A percentile compares a stretch with the other conserved stretches of the same genome.
Evolutionary conservation across 2,329 filamentous ascomycete genomes (phyloP).

Genomic region (Emergomyces orientalis): DNA sequence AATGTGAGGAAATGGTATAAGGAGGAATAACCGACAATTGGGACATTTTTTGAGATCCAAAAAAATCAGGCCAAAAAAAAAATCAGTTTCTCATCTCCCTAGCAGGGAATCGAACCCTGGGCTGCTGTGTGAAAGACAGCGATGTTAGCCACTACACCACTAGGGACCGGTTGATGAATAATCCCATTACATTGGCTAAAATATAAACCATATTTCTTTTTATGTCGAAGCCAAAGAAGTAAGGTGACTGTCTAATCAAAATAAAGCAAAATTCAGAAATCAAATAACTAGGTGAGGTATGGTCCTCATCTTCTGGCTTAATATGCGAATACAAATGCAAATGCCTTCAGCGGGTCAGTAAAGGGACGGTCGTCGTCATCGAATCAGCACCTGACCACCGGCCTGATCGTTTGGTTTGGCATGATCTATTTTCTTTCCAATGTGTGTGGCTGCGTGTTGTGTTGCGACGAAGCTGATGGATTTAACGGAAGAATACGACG

Average conservation of each 20-base stretch:
- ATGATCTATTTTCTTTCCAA: too few relatives aligned
- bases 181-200: neutral
- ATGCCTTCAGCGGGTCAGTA: neutral
- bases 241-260: too few relatives aligned
- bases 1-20: neutral
- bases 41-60: neutral
- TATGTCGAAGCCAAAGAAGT: too few relatives aligned
- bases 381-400: neutral
- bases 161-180: conserved; percentile 9
- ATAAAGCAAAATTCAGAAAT: too few relatives aligned
- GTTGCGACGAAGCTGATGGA: neutral
- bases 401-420: neutral
- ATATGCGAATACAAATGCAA: too few relatives aligned
- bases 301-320: too few relatives aligned
- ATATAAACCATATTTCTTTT: too few relatives aligned
- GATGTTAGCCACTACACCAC: conserved; percentile 12
- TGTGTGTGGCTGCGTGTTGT: neutral
- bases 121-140: conserved; percentile 12
- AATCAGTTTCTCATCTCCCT: neutral
- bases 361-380: neutral
- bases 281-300: too few relatives aligned
- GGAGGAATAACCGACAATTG: too few relatives aligned
- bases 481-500: too few relatives aligned
- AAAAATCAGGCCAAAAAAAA: neutral
- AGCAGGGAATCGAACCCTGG: conserved; percentile 11